phyloP scores from a whole-genome alignment of 805 yeast genomes.

The Ogataea polymorpha region DNA sequence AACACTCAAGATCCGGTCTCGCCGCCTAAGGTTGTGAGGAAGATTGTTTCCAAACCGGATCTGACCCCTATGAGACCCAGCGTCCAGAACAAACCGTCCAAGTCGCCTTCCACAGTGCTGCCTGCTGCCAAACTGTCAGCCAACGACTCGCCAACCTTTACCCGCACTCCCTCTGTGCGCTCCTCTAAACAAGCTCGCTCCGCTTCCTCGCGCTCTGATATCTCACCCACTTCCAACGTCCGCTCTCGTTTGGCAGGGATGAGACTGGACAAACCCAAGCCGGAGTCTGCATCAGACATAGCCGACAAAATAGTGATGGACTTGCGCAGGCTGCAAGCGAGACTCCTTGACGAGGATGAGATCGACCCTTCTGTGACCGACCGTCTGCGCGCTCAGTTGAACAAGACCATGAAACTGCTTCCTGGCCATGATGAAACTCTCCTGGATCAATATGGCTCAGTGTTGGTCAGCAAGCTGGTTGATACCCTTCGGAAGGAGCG shows the following conservation, averaged over 20 bases:
- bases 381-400: constrained; percentile 12
- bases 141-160: constrained; percentile 4
- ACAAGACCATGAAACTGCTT: constrained; percentile 15
- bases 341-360: constrained; percentile 6
- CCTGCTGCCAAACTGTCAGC: constrained; percentile 6
- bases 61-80: constrained; percentile 13
- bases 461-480: constrained; percentile 10
- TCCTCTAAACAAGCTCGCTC: constrained; percentile 7
- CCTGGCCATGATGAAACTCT: constrained; percentile 19
- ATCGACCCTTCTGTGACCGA: constrained; percentile 1
- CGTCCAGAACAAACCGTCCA: constrained; percentile 1
- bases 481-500: constrained; percentile 3
- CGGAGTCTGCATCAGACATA: neutral
- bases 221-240: constrained; percentile 11
- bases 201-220: constrained; percentile 7
- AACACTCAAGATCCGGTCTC: constrained; percentile 2
- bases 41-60: constrained; percentile 18
- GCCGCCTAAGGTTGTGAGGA: constrained; percentile 25
- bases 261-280: constrained; percentile 8
- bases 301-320: constrained; percentile 4
- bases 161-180: constrained; percentile 6
- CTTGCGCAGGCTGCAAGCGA: constrained; percentile 11
- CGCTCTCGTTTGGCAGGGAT: constrained; percentile 14
- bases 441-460: constrained; percentile 15
- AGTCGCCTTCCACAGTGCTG: constrained; percentile 10